Conservation (phyloP, 345 rosid species). For the Gossypium australe region DNA sequence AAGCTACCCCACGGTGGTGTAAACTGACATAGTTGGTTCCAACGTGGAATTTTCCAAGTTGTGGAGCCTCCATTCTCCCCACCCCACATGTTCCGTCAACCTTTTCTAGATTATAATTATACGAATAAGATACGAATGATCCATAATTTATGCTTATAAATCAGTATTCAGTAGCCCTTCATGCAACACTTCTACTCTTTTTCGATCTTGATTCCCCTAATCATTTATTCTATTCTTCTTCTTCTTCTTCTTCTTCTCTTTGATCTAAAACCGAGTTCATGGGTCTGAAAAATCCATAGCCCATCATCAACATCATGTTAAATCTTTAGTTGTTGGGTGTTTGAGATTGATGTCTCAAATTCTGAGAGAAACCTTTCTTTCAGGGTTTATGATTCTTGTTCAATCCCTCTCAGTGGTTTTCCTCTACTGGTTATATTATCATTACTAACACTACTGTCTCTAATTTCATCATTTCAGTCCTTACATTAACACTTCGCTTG, state of each 20-base stretch:
- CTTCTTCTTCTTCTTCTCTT: not conserved
- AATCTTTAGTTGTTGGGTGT: slow-evolving; percentile 60
- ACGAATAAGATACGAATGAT: no score
- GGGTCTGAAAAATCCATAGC: slow-evolving; percentile 13
- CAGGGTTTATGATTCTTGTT: slow-evolving; percentile 86
- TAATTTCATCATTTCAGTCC: slow-evolving; percentile 58
- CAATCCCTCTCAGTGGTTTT: slow-evolving; percentile 98
- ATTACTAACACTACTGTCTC: no score
- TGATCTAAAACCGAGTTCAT: not conserved
- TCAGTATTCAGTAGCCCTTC: slow-evolving; percentile 13
- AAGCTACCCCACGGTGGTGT: not conserved
- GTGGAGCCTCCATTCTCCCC: slow-evolving; percentile 10
- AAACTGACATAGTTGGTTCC: slow-evolving; percentile 19
- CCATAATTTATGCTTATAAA: slow-evolving; percentile 33
- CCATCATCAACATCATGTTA: slow-evolving; percentile 36
- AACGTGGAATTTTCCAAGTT: slow-evolving; percentile 37
- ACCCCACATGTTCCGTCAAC: slow-evolving; percentile 49
- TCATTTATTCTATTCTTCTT: not conserved
- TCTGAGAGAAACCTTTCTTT: slow-evolving; percentile 72
- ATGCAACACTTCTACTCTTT: not conserved
- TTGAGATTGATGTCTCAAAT: slow-evolving; percentile 96
- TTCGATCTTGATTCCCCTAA: not conserved
- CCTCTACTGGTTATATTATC: slow-evolving; percentile 93
- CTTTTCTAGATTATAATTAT: not conserved
- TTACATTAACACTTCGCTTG: not conserved